Base-by-base conservation (phyloP, 495 filamentous ascomycete species). In the Penicillium silybi region DNA sequence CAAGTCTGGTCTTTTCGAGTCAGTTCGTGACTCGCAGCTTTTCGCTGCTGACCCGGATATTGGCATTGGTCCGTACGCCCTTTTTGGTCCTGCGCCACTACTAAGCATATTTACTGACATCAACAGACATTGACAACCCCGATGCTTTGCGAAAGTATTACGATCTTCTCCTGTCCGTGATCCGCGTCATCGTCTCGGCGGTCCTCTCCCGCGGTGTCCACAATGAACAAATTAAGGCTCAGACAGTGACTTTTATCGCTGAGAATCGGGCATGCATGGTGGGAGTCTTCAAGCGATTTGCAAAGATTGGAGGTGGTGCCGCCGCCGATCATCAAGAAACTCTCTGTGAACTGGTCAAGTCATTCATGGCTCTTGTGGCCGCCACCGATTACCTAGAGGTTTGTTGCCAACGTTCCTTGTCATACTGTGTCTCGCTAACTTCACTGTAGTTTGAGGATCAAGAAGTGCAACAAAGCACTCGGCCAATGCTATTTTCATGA, bases 31-130 rank as follows among this genome's bases (percentile, higher is more conserved):
- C 20, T 93, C 90, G 3, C 78, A 81, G 9, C 74, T 96, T 11
- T 97, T 97, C 65, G 80, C 84, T n/a, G 85, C 85, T 19, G 93
- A 99, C 68, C 92, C 95, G 5, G 93, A 99, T 67, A 82, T 97
- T 51, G 90, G 91, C 22, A 79, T 92, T 54, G 84, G 85, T 88
- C 7, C 1, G 48, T 44, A 4, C 29, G 20, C n/a, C 10, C 17
- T 9, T 17, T 35, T 17, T 23, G 17, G 4, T 39, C 32, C n/a
- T 6, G 23, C n/a, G 10, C 2, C 29, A 5, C 7, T 32, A 32
- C 29, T n/a, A n/a, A 3, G 1, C 2, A 32, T 10, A 13, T 27
- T 41, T 41, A 27, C 63, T 71, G 50, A 72, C 54, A 20, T 22
- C 6, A 6, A 5, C 50, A 80, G 82, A 83, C 53, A 80, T 86